Percentiles rank a stretch among this genome's conserved stretches.
Conservation (phyloP, 2,329 filamentous ascomycete genomes). For the Aciculosporium take region DNA sequence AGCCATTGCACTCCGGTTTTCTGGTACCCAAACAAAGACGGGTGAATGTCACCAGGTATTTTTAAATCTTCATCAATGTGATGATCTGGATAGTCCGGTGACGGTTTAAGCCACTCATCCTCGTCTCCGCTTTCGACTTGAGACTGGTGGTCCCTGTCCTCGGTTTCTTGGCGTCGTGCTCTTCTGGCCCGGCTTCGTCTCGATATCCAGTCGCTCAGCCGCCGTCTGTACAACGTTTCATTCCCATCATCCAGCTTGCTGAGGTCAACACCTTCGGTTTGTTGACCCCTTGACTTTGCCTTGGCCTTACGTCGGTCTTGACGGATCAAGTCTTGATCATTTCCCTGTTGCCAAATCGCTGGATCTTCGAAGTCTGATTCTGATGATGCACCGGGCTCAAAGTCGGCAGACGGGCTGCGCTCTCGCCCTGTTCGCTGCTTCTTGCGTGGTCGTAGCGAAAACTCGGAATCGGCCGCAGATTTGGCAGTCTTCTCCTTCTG, state of each 20-base stretch:
- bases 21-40: constrained; percentile 88
- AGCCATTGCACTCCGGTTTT: constrained; percentile 96
- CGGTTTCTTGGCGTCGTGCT: constrained; percentile 23
- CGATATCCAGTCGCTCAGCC: constrained; percentile 62
- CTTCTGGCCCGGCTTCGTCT: constrained; percentile 27
- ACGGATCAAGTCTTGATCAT: constrained; percentile 24
- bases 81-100: constrained; percentile 68
- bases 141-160: constrained; percentile 15
- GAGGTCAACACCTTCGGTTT: constrained; percentile 32
- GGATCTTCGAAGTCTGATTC: constrained; percentile 21
- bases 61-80: constrained; percentile 60
- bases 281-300: constrained; percentile 20
- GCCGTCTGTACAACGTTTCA: constrained; percentile 61
- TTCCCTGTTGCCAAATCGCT: constrained; percentile 24
- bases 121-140: constrained; percentile 29
- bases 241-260: constrained; percentile 74
- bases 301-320: constrained; percentile 28
- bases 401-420: constrained; percentile 33
- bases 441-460: constrained; percentile 44
- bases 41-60: constrained; percentile 84
- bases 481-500: background rate
- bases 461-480: constrained; percentile 30
- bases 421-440: constrained; percentile 29
- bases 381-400: constrained; percentile 20
- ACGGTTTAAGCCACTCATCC: constrained; percentile 70